Conservation (phyloP, 495 filamentous ascomycete genomes). For the Tuber umbilicatum region DNA sequence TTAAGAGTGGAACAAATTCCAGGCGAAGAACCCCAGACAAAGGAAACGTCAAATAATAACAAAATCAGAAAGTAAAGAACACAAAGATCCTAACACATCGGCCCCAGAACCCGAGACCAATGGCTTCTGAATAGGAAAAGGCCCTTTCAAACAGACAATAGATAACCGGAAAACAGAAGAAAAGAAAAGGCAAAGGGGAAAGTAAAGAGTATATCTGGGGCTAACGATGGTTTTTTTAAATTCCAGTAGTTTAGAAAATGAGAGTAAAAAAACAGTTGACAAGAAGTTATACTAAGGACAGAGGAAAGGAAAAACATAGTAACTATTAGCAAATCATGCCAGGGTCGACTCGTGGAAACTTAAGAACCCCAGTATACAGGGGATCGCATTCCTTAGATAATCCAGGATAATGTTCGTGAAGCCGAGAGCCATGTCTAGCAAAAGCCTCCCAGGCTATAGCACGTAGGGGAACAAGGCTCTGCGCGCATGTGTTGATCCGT, state of each 20-base stretch:
- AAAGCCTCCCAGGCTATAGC: slow-evolving; percentile 24
- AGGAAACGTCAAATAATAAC: neutral
- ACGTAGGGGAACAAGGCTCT: slow-evolving; percentile 56
- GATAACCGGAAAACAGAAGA: neutral
- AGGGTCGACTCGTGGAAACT: neutral
- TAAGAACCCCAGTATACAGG: neutral
- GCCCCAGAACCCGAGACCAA: neutral
- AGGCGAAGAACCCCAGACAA: neutral
- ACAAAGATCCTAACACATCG: neutral
- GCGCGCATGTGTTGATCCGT: slow-evolving; percentile 37
- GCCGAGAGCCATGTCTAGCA: neutral
- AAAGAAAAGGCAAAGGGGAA: neutral
- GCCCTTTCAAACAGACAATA: neutral
- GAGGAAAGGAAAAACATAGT: neutral
- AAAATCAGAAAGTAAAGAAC: neutral
- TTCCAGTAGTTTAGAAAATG: neutral
- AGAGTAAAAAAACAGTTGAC: neutral
- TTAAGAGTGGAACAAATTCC: neutral
- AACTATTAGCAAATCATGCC: neutral
- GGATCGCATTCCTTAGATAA: slow-evolving; percentile 8
- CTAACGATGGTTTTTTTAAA: neutral
- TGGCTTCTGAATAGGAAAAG: neutral
- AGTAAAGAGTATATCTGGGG: neutral
- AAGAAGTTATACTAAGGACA: slow-evolving; percentile 2
- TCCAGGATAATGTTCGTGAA: slow-evolving; percentile 3